Evolutionary conservation across 2,329 filamentous ascomycete genomes (phyloP), one percentile per base, ranked within the genome.

Genomic region (Macroventuria anomochaeta): DNA sequence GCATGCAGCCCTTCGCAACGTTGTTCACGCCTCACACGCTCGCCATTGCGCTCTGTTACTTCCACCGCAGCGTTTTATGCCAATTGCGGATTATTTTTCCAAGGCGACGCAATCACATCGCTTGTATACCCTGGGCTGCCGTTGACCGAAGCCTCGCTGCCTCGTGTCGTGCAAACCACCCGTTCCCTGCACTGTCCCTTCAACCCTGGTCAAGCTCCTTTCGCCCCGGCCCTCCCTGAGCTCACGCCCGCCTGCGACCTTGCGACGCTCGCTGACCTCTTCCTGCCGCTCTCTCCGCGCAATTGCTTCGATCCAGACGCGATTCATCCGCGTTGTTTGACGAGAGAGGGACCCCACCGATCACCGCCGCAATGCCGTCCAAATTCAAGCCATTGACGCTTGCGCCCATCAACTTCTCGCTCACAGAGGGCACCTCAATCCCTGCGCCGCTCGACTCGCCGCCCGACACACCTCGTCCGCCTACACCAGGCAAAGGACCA

Each of bases 361-460:
- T 49, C 13, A 43, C 39, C 52, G 26, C 44, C 61, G 58, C 29
- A 55, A 74, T 74, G 70, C 58, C 65, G 26, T 55, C 40, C 38
- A 74, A 71, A 49, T 74, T 69, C 65, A 68, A 73, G 61, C 71
- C 71, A 50, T 63, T 74, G 50, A 73, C 71, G 41, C 63, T 75
- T 26, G 62, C 65, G 29, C 74, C 74, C 43, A 70, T 76, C 65
- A 71, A 75, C 60, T 75, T 76, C 68, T 76, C 74, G 38, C 70
- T 76, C 48, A 77, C 75, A 29, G 74, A 75, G 37, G 75, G 75
- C 53, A 76, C 75, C 41, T 68, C 70, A 47, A 76, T 76, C 59
- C 75, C 74, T 31, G 73, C 75, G 26, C 75, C 75, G 39, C 72
- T 59, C 53, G 73, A 75, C 55, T 74, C 73, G 34, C 75, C 75